Base-by-base conservation (phyloP, 768 basidiomycete species). In the Rhizopogon rudus region DNA sequence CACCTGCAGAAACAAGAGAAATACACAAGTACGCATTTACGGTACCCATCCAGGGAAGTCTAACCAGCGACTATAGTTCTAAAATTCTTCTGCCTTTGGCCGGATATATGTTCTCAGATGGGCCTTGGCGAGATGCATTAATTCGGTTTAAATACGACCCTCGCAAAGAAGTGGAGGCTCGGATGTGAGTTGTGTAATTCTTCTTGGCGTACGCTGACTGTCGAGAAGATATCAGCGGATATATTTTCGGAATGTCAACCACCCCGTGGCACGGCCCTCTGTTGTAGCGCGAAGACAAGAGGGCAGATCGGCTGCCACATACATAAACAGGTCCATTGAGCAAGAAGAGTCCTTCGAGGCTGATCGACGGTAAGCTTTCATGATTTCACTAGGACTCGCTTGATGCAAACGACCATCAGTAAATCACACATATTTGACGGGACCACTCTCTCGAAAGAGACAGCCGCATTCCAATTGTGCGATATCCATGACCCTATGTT, bases 371-470 rank as follows among this genome's bases (percentile, higher is more conserved):
- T 72, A 51, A 59, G 41, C 31, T 53, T 28, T n/a, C 7, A 16
- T 33, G 25, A 22, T 22, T 49, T 50, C 20, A 20, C 41, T 60
- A 6, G 51, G 16, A 7, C 8, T 28, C 16, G 20, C 35, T 31
- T 53, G 40, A 46, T 28, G n/a, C n/a, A 5, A 22, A 35, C 1
- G n/a, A 16, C 17, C 42, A 41, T 57, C 54, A 85, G 84, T 58
- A 77, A 75, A 61, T 87, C 88, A 0, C 93, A 98, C 67, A 79
- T 93, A 33, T 99, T 98, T 61, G 93, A 99, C 67, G 97, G 96
- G 0, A 67, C 82, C 55, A 81, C 81, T 6, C 70, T 93, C 44
- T 83, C 87, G 44, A 86, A 88, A 61, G 90, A 96, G 68, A 88
- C 91, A 0, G 93, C 93, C 1, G 91, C 93, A 16, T 99, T 92